These are phyloP conservation scores for Candolleomyces efflorescens DNA, from an alignment of 768 basidiomycete genomes.

Conservation along the genomic window DNA sequence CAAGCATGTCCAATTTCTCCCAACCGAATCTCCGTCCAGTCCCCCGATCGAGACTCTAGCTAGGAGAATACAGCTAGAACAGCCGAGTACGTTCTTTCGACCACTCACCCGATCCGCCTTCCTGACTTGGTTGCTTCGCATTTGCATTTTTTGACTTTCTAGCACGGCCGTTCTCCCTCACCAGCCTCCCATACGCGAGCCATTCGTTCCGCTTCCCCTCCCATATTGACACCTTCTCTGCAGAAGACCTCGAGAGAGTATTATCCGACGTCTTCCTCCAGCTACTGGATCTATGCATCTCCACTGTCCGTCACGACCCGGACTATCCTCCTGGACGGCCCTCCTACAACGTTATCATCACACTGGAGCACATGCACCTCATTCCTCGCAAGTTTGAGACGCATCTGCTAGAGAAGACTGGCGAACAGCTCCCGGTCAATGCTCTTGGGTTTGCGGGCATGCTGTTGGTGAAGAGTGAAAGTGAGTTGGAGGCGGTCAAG, in stretches of 20 bases:
- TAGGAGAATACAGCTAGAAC: constrained; percentile 51
- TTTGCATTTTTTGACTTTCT: constrained; percentile 7
- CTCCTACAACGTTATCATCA: constrained; percentile 82
- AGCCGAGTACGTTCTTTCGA: constrained; percentile 36
- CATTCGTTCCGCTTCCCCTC: constrained; percentile 63
- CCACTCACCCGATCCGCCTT: neutral
- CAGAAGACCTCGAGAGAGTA: constrained; percentile 42
- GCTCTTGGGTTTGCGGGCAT: constrained; percentile 88
- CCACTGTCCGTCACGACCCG: constrained; percentile 64
- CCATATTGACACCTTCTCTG: constrained; percentile 30
- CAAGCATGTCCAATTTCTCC: constrained; percentile 88
- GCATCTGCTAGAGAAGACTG: constrained; percentile 48
- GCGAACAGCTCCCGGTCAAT: constrained; percentile 70
- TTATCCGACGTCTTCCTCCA: constrained; percentile 62
- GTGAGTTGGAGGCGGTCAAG: constrained; percentile 67
- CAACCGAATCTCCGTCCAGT: constrained; percentile 51
- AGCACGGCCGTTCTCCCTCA: constrained; percentile 74
- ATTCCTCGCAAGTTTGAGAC: constrained; percentile 72
- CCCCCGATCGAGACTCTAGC: constrained; percentile 79
- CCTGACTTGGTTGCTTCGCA: no score
- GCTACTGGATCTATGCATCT: constrained; percentile 74
- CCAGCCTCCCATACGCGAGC: constrained; percentile 73
- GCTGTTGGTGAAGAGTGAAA: constrained; percentile 80
- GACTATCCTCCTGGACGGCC: constrained; percentile 59
- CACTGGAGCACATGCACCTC: constrained; percentile 79